These are phyloP conservation scores for Hypomyces rosellus DNA, from an alignment of 2,329 filamentous ascomycete species.

Conservation along the genomic window DNA sequence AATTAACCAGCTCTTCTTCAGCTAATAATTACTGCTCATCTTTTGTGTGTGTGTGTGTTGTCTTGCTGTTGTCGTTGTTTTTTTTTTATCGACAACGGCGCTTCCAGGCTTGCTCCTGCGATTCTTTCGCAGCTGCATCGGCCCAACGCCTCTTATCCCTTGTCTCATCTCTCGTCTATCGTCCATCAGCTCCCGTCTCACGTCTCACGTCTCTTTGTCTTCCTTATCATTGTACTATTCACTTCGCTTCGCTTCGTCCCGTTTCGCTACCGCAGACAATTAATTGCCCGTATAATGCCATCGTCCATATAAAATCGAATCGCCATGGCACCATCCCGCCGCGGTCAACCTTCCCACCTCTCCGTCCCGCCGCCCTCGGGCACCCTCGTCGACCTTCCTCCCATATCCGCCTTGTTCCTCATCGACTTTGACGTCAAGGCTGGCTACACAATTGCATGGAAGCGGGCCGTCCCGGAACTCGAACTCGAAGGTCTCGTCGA, in stretches of 20 bases:
- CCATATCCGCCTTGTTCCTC: conserved; percentile 71
- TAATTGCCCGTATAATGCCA: conserved; percentile 22
- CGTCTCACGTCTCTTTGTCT: neutral
- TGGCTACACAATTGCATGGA: conserved; percentile 88
- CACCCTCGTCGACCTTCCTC: conserved; percentile 26
- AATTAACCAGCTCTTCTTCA: no score
- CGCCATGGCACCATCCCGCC: conserved; percentile 35
- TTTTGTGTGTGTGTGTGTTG: neutral
- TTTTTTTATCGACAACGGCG: neutral
- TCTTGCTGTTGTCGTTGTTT: no score
- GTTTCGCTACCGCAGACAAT: neutral
- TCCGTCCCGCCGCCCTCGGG: conserved; percentile 26
- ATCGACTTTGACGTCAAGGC: conserved; percentile 91
- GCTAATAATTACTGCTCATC: neutral
- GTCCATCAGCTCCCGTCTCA: neutral
- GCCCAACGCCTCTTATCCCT: neutral
- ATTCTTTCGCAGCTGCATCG: neutral
- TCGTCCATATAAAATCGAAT: conserved; percentile 15
- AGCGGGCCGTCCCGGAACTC: conserved; percentile 62
- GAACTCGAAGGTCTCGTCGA: conserved; percentile 82
- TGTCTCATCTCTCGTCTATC: neutral
- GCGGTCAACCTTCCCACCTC: conserved; percentile 33
- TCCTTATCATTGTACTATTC: neutral
- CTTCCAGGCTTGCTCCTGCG: neutral
- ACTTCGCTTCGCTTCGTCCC: neutral